Percentiles rank a stretch among this genome's conserved stretches.
phyloP scores from a whole-genome alignment of 305 asterid species.

The Fraxinus latifolia region DNA sequence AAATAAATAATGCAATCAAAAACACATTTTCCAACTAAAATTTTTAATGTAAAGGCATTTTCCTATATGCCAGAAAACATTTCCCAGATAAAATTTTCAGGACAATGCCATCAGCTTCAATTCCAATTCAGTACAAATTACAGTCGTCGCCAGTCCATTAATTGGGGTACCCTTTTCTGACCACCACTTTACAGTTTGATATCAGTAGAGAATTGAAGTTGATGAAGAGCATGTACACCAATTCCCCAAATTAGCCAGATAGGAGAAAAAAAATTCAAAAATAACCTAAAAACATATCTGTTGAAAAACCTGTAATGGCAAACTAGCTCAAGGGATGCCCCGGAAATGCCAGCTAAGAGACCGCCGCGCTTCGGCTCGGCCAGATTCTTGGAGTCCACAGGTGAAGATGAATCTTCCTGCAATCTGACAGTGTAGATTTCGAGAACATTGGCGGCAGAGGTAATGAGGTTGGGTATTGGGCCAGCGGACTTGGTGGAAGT shows the following conservation, averaged over 20 bases:
- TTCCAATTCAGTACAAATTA: neutral
- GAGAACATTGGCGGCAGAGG: constrained; percentile 73
- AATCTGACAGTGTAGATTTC: constrained; percentile 71
- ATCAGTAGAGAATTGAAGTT: neutral
- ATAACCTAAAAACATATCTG: neutral
- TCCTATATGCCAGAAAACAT: neutral
- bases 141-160: neutral
- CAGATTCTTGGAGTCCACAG: constrained; percentile 39
- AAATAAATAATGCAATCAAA: constrained; percentile 1
- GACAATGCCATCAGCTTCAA: neutral
- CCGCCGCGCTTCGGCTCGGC: constrained; percentile 78
- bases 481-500: constrained; percentile 52
- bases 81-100: neutral
- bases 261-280: neutral
- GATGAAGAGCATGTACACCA: neutral
- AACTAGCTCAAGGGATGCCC: constrained; percentile 75
- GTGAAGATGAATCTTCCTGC: constrained; percentile 51
- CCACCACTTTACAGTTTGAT: neutral
- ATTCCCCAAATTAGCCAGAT: neutral
- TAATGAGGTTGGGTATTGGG: constrained; percentile 72
- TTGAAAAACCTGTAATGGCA: constrained; percentile 71
- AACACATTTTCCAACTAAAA: neutral
- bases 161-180: neutral
- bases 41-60: neutral
- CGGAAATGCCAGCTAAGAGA: constrained; percentile 67